A percentile compares a stretch with the other conserved stretches of the same genome.
Conservation (phyloP, 805 yeast genomes). For the Zygotorulaspora danielsina region DNA sequence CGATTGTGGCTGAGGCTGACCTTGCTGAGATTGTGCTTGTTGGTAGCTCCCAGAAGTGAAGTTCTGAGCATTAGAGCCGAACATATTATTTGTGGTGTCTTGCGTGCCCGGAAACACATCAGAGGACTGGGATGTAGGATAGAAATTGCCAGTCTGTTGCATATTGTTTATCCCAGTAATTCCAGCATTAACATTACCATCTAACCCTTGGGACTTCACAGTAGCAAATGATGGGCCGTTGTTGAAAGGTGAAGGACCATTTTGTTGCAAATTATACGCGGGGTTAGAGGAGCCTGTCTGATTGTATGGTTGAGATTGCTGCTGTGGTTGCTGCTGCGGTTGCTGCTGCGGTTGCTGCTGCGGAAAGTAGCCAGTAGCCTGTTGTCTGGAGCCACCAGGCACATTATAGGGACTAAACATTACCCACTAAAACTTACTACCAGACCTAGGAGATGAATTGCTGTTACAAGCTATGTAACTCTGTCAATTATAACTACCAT, state of each 20-base stretch:
- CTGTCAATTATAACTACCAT: too few species aligned
- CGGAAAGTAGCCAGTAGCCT: conserved; percentile 12
- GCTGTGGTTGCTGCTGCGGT: conserved; percentile 14
- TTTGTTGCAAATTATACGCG: conserved; percentile 19
- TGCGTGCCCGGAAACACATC: conserved; percentile 4
- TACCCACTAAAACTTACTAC: not conserved
- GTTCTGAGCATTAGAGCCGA: not conserved
- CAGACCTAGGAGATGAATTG: too few species aligned
- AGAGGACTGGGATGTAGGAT: conserved; percentile 1
- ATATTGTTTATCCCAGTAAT: not conserved
- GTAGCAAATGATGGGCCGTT: conserved; percentile 5
- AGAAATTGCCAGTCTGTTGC: conserved; percentile 7
- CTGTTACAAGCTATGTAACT: too few species aligned
- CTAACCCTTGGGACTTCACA: conserved; percentile 1
- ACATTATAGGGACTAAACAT: conserved; percentile 14
- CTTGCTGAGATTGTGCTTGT: conserved; percentile 7
- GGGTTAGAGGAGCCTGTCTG: conserved; percentile 12
- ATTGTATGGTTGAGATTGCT: conserved; percentile 12
- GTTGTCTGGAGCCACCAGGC: conserved; percentile 7
- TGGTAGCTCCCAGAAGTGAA: conserved; percentile 5
- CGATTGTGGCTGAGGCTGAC: conserved; percentile 9
- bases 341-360: conserved; percentile 11
- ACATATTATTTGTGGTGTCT: not conserved
- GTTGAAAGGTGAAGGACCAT: conserved; percentile 10
- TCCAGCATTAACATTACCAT: conserved; percentile 1